These are phyloP conservation scores for Lindgomyces ingoldianus DNA, from an alignment of 495 filamentous ascomycete species.

Conservation along the genomic window DNA sequence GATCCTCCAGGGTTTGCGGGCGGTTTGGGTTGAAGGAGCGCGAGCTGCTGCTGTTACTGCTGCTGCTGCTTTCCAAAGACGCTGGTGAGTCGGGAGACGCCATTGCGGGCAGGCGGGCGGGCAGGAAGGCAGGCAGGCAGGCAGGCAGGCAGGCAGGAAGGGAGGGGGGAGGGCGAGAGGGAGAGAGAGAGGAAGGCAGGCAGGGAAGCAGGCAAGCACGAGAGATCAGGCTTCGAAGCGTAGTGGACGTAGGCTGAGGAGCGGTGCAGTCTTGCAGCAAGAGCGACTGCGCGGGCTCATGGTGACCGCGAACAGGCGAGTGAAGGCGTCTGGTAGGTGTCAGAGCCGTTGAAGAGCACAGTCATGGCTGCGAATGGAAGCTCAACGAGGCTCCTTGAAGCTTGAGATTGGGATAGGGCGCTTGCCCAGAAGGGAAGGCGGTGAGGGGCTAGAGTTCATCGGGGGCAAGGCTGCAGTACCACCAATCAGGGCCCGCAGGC, in stretches of 20 bases:
- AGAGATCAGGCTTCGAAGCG: too few relatives aligned
- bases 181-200: background rate
- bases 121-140: background rate
- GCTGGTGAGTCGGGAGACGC: constrained; percentile 34
- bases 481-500: background rate
- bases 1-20: constrained; percentile 61
- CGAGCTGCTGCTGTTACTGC: constrained; percentile 30
- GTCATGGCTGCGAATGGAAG: constrained; percentile 2
- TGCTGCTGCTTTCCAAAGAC: constrained; percentile 34
- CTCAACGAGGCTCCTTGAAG: background rate
- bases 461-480: background rate
- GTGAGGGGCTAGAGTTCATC: background rate
- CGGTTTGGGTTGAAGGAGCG: constrained; percentile 29
- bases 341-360: background rate
- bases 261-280: background rate
- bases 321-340: background rate
- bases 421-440: background rate
- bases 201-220: too few relatives aligned
- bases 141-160: background rate
- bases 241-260: too few relatives aligned
- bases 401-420: background rate
- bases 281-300: constrained; percentile 1
- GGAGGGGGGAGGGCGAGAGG: background rate
- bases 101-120: constrained; percentile 15
- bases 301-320: background rate